Conservation (phyloP, 2,329 filamentous ascomycete genomes). For the Calonectria naviculata region DNA sequence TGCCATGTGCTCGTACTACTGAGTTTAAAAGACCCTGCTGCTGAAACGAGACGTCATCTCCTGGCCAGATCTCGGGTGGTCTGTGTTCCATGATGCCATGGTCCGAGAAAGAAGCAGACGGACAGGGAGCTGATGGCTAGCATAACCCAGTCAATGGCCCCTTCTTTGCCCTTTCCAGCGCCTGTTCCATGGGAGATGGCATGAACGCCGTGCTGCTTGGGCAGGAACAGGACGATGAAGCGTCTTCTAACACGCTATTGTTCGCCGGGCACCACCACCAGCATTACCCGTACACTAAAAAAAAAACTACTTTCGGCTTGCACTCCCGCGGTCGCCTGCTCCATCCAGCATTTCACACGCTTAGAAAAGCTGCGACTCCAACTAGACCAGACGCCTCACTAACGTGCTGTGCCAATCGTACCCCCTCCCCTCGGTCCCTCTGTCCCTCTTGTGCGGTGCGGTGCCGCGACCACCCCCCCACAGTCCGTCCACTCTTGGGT, state of each 20-base stretch:
- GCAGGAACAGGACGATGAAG: neutral
- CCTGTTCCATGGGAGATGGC: slow-evolving; percentile 4
- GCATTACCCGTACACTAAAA: neutral
- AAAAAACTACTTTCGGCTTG: neutral
- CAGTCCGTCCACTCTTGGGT: slow-evolving; percentile 28
- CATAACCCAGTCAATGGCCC: neutral
- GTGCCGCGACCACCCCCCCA: slow-evolving; percentile 11
- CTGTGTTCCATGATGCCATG: slow-evolving; percentile 23
- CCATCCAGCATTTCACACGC: neutral
- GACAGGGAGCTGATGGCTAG: neutral
- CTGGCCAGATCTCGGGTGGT: slow-evolving; percentile 11
- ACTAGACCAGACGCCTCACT: neutral
- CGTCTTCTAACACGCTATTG: neutral
- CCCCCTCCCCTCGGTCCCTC: neutral
- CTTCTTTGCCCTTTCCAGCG: neutral
- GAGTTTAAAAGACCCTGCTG: neutral
- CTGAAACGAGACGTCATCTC: slow-evolving; percentile 11
- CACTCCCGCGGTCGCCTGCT: neutral
- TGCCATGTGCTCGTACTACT: neutral
- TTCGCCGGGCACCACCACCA: neutral
- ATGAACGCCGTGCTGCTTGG: neutral
- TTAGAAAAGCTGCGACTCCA: neutral
- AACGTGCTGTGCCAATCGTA: neutral
- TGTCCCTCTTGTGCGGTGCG: slow-evolving; percentile 10
- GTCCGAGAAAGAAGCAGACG: neutral